Evolutionary conservation across 2,329 filamentous ascomycete species (phyloP).

Genomic region (Orbilia oligospora): DNA sequence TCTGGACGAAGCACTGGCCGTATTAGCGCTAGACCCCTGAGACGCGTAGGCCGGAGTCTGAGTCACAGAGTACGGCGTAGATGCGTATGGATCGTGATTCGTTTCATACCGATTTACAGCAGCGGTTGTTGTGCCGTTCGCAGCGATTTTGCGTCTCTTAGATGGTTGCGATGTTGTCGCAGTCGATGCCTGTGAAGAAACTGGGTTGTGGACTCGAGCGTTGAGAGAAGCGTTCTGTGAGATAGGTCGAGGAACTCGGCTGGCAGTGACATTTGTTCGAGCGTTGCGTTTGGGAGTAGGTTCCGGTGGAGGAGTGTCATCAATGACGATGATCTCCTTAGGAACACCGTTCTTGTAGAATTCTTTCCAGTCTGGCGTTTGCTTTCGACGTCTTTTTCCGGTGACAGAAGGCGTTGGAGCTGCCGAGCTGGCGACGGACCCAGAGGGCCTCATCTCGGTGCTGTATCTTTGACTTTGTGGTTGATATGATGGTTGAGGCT

Average conservation of each 20-base stretch:
- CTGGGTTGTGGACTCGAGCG: conserved; percentile 67
- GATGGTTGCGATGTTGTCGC: conserved; percentile 65
- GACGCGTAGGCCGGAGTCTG: conserved; percentile 61
- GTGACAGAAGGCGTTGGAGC: conserved; percentile 53
- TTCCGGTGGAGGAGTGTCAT: conserved; percentile 75
- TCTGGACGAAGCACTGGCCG: conserved; percentile 61
- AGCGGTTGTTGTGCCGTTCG: conserved; percentile 33
- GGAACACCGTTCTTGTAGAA: conserved; percentile 88
- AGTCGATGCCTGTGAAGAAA: conserved; percentile 65
- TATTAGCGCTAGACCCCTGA: conserved; percentile 61
- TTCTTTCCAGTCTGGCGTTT: conserved; percentile 81
- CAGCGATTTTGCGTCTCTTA: conserved; percentile 64
- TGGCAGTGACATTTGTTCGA: conserved; percentile 56
- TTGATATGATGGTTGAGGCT: conserved; percentile 53
- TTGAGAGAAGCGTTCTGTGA: conserved; percentile 66
- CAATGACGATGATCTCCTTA: conserved; percentile 87
- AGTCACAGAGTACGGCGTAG: conserved; percentile 61
- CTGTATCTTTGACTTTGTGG: conserved; percentile 48
- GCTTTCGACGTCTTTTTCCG: conserved; percentile 70
- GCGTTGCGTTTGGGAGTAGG: conserved; percentile 63
- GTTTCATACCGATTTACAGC: conserved; percentile 61
- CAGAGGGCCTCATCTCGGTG: conserved; percentile 68
- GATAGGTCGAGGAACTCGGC: conserved; percentile 62
- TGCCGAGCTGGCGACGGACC: conserved; percentile 48
- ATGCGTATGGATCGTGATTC: conserved; percentile 60